phyloP scores from a whole-genome alignment of 352 stramenopile genomes.

The Phytophthora multivora region DNA sequence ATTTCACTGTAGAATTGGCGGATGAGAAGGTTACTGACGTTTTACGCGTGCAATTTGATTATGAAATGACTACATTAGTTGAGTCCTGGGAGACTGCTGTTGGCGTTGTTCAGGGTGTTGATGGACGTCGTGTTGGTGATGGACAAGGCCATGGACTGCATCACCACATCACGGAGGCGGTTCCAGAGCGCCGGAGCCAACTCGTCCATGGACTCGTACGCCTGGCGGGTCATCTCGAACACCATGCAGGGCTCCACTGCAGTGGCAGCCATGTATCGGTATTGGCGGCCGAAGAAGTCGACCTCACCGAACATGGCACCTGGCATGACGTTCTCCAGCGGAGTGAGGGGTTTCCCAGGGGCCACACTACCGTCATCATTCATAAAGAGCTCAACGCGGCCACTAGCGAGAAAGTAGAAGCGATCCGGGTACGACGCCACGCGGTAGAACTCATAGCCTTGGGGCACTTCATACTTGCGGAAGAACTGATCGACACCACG shows the following conservation, averaged over 20 bases:
- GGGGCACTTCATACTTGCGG: conserved; percentile 50
- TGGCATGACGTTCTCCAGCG: conserved; percentile 74
- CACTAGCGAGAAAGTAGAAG: conserved; percentile 82
- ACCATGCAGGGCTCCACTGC: conserved; percentile 62
- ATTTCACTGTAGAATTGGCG: background rate
- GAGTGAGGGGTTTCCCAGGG: conserved; percentile 49
- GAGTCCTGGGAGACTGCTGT: conserved; percentile 19
- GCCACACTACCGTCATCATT: conserved; percentile 68
- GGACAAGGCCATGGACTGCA: conserved; percentile 82
- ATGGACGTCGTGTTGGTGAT: conserved; percentile 80
- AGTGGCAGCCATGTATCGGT: conserved; percentile 62
- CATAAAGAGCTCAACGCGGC: conserved; percentile 77
- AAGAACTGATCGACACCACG: conserved; percentile 72
- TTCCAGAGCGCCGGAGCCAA: conserved; percentile 67
- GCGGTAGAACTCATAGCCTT: conserved; percentile 77
- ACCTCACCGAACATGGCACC: conserved; percentile 88
- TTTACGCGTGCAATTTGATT: conserved; percentile 23
- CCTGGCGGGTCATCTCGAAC: conserved; percentile 70
- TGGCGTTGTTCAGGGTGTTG: conserved; percentile 58
- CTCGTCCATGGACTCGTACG: conserved; percentile 69
- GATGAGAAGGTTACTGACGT: conserved; percentile 9
- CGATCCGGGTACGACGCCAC: conserved; percentile 58
- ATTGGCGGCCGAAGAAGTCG: conserved; percentile 83
- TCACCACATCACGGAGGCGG: conserved; percentile 79
- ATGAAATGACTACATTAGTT: conserved; percentile 23